phyloP scores from a whole-genome alignment of 2,329 filamentous ascomycete species.

The Ophiostoma populinum region DNA sequence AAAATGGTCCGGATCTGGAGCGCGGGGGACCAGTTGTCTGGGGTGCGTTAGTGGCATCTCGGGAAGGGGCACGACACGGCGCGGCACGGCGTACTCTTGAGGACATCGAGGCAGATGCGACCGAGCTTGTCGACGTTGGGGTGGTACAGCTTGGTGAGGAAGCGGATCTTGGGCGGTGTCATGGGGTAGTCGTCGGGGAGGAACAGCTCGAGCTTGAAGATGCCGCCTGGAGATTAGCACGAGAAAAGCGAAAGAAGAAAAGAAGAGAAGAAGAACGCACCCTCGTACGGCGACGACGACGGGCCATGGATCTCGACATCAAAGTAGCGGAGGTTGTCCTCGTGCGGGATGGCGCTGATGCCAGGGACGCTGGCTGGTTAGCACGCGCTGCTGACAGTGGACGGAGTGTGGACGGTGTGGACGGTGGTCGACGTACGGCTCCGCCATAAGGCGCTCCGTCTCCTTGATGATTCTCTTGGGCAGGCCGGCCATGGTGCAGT shows the following conservation, averaged over 20 bases:
- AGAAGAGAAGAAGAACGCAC: conserved; percentile 29
- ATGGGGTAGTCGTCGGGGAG: conserved; percentile 98
- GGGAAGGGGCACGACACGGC: not conserved
- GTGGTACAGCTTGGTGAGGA: conserved; percentile 98
- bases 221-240: conserved; percentile 35
- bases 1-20: conserved; percentile 96
- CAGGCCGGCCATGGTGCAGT: no score
- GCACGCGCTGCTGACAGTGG: no score
- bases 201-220: conserved; percentile 96
- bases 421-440: conserved; percentile 88
- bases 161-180: conserved; percentile 96
- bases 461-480: conserved; percentile 98
- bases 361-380: conserved; percentile 59
- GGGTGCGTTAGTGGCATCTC: not conserved
- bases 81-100: no score
- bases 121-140: conserved; percentile 97
- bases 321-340: conserved; percentile 95
- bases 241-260: not conserved
- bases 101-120: conserved; percentile 87
- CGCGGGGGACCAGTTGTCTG: conserved; percentile 97
- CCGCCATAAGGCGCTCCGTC: conserved; percentile 89
- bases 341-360: conserved; percentile 88
- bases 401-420: no score
- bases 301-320: conserved; percentile 78
- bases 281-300: conserved; percentile 55